Base-by-base conservation (phyloP, 192 early-diverging fungal species). In the Diversispora eburnea region DNA sequence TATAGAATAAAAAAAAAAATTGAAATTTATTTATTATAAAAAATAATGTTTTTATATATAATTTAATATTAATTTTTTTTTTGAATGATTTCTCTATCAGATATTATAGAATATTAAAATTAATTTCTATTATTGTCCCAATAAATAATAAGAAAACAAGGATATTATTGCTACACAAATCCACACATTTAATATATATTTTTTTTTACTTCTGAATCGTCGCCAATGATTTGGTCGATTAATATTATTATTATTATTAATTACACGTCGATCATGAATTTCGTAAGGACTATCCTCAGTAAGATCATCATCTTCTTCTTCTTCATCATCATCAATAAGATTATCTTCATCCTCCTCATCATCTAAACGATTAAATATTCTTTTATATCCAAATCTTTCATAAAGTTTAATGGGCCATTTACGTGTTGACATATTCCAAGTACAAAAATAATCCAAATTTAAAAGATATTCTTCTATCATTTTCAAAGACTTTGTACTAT, bases 401-500 rank as follows among this genome's bases (percentile, higher is more conserved):
- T 6, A 22, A n/a, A 62, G 17, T 15, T 39, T 39, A 62, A 43
- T 62, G 8, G 60, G 60, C 60, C 60, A 62, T 33, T 62, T 62
- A 7, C 15, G 3, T 42, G 13, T 15, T 13, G 33, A 42, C 1
- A 62, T 41, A 33, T 62, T 62, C 60, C 60, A 62, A 43, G 60
- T 62, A 42, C 17, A 17, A 45, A 62, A 62, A 7, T 22, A 41
- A 41, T 62, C 60, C 5, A 62, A 42, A 62, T 62, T 62, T 42
- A 62, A 4, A 62, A 62, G 60, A 4, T 13, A 9, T 42, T 45
- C 17, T 42, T 62, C 60, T 17, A 62, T 62, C 17, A 42, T 13
- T 9, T 62, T 33, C 42, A 62, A 62, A 62, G 60, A 42, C 13
- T 5, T n/a, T 62, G 33, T 42, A 41, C 60, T 43, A 42, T 42